Base-by-base conservation (phyloP, 1,139 yeast species). In the Yamadazyma sp. region DNA sequence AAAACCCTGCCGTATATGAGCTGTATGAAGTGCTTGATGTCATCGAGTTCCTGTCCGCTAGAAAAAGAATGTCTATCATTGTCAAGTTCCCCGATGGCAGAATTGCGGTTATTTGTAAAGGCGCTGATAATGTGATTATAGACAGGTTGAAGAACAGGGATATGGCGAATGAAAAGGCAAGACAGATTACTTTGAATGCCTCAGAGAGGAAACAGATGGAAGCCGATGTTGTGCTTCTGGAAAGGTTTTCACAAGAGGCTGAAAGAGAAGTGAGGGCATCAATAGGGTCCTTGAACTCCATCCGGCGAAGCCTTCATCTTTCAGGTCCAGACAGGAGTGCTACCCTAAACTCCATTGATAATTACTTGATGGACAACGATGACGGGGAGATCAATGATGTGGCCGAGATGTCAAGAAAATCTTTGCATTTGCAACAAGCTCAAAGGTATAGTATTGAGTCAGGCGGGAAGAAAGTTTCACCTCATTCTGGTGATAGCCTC, bases 41-140 rank as follows among this genome's bases (percentile, higher is more conserved):
- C 1, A 81, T 94, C 44, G 98, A 92, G 45, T 94, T 94, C 57
- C 74, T 92, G 0, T 87, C 96, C 2, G 71, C 83, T 3, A 79
- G 99, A 53, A 94, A 94, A 62, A 77, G 98, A 56, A 94, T 94
- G 99, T 87, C 97, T 0, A 79, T 85, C n/a, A 62, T 92, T 6
- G 83, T 91, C 1, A 73, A 66, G 48, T 80, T 87, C 51, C 97
- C 97, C 0, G 87, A 87, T 56, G 80, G 79, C n/a, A 74, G 86
- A 45, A 74, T 89, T 17, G 79, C 92, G 39, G 58, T 92, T 41
- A 69, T 94, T 35, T 87, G 96, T 64, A 94, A 94, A 63, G 98
- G 98, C 39, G 98, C 99, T 0, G 98, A 94, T 59, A 88, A 88
- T 54, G 75, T 92, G n/a, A 87, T 94, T 38, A 60, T 91, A 45